phyloP scores from a whole-genome alignment of 2,329 filamentous ascomycete genomes.

The Metarhizium album region DNA sequence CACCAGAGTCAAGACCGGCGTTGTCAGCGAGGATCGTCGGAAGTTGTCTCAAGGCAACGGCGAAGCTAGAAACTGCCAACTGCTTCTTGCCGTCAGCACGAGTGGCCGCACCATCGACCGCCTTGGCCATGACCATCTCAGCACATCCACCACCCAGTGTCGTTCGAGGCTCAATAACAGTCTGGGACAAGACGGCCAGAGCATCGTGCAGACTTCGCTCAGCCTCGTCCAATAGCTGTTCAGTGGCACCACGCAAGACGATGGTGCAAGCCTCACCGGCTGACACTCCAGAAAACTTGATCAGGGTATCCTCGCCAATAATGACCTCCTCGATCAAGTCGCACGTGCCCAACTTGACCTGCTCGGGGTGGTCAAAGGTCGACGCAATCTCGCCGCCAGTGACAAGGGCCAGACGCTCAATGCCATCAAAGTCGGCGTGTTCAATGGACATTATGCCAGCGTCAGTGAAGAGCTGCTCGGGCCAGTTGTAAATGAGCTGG shows the following conservation, averaged over 20 bases:
- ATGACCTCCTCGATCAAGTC: conserved; percentile 96
- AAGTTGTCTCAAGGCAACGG: conserved; percentile 78
- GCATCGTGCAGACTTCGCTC: conserved; percentile 95
- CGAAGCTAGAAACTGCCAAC: conserved; percentile 83
- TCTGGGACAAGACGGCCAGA: conserved; percentile 90
- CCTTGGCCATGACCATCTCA: conserved; percentile 99
- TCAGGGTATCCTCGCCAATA: conserved; percentile 93
- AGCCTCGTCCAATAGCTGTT: conserved; percentile 92
- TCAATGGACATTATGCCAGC: conserved; percentile 97
- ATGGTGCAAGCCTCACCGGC: conserved; percentile 93
- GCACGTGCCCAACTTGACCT: conserved; percentile 91
- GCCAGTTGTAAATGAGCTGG: conserved; percentile 99
- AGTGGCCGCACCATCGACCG: conserved; percentile 84
- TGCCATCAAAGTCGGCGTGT: conserved; percentile 97
- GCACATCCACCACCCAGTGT: conserved; percentile 93
- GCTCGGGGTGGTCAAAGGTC: conserved; percentile 95
- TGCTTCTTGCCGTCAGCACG: conserved; percentile 96
- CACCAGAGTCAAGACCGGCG: conserved; percentile 88
- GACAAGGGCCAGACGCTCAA: conserved; percentile 87
- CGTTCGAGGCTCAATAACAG: conserved; percentile 84
- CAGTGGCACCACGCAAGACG: conserved; percentile 88
- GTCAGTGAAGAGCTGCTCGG: conserved; percentile 95
- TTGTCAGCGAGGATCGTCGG: conserved; percentile 97
- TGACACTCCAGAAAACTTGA: conserved; percentile 93
- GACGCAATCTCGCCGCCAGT: conserved; percentile 96